These are phyloP conservation scores for Blastomyces gilchristii DNA, from an alignment of 2,329 filamentous ascomycete species.

Conservation along the genomic window DNA sequence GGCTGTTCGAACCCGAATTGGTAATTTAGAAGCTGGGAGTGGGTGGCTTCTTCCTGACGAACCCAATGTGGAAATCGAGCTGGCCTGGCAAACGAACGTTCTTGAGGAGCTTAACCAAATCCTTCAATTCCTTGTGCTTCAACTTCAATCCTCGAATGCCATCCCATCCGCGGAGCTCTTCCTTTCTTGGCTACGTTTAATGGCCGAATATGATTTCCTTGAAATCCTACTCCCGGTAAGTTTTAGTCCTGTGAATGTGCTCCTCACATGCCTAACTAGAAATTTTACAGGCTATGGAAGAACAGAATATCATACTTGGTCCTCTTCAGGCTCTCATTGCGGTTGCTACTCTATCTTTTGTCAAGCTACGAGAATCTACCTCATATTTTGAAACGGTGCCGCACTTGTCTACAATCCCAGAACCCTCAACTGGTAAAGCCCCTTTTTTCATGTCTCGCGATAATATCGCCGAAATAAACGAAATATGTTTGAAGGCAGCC, in stretches of 20 bases:
- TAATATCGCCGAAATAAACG: constrained; percentile 62
- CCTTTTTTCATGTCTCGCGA: constrained; percentile 60
- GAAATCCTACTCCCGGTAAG: constrained; percentile 50
- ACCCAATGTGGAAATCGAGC: constrained; percentile 45
- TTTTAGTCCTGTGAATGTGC: constrained; percentile 16
- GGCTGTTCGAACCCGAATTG: constrained; percentile 27
- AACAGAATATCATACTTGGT: constrained; percentile 32
- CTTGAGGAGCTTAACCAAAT: constrained; percentile 64
- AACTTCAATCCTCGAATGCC: constrained; percentile 50
- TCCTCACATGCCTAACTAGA: constrained; percentile 17
- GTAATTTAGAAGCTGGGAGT: constrained; percentile 25
- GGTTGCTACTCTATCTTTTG: constrained; percentile 59
- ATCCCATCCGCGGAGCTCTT: constrained; percentile 52
- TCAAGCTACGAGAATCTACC: constrained; percentile 56
- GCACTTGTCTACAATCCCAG: constrained; percentile 18
- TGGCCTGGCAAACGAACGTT: constrained; percentile 52
- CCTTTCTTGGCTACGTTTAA: constrained; percentile 63
- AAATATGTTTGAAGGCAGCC: constrained; percentile 54
- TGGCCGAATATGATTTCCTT: constrained; percentile 60
- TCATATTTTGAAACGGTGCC: constrained; percentile 36
- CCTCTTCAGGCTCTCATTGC: constrained; percentile 61
- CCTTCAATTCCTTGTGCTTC: constrained; percentile 61
- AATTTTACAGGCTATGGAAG: constrained; percentile 28
- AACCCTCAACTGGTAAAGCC: constrained; percentile 24
- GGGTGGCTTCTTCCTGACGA: constrained; percentile 40